Conservation (phyloP, 2,329 filamentous ascomycete species). For the Chrysoporthe puriensis region DNA sequence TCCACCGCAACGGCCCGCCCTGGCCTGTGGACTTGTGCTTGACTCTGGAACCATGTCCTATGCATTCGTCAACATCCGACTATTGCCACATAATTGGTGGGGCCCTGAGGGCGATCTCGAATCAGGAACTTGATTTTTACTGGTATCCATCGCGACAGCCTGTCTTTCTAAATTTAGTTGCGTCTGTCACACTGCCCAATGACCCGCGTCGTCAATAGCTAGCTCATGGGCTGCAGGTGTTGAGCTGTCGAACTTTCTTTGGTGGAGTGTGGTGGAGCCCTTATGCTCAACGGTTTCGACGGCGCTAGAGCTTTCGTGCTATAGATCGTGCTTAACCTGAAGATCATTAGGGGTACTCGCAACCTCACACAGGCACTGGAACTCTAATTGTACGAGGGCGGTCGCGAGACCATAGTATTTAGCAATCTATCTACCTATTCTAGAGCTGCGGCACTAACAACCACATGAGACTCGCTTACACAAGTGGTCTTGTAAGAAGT, state of each 20-base stretch:
- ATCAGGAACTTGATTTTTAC: neutral
- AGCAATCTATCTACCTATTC: too few relatives aligned
- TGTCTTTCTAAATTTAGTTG: neutral
- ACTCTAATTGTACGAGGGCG: too few relatives aligned
- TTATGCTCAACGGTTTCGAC: neutral
- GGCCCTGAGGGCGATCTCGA: neutral
- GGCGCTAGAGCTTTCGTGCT: neutral
- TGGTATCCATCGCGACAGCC: neutral
- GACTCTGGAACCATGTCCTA: neutral
- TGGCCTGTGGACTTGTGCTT: neutral
- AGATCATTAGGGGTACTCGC: neutral
- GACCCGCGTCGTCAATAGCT: neutral
- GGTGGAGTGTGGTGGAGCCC: neutral
- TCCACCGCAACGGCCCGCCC: neutral
- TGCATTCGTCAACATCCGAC: neutral
- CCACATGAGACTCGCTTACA: too few relatives aligned
- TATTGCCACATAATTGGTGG: neutral
- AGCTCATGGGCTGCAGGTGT: neutral
- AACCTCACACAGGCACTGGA: neutral
- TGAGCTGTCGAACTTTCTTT: neutral
- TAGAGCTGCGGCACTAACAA: too few relatives aligned
- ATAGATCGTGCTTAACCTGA: neutral
- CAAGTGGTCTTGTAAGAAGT: neutral
- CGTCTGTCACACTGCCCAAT: neutral
- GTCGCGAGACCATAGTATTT: too few relatives aligned